phyloP scores from a whole-genome alignment of 2,329 filamentous ascomycete species.

The Paramyrothecium roridum region DNA sequence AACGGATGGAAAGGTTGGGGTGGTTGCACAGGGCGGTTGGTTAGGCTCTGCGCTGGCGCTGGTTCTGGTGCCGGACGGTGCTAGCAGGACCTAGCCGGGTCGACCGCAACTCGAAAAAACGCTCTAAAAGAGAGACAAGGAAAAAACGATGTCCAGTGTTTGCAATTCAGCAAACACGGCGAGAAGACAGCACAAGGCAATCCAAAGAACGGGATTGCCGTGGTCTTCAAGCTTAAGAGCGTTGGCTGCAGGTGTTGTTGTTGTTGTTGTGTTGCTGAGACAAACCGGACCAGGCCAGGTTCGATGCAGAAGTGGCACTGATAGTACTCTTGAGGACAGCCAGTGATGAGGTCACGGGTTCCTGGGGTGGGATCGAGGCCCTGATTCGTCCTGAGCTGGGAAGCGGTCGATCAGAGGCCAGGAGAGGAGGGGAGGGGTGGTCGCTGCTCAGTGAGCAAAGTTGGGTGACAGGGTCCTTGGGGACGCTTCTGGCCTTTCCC shows the following conservation, averaged over 20 bases:
- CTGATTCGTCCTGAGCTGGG: constrained; percentile 12
- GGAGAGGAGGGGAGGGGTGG: not conserved
- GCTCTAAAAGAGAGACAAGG: not conserved
- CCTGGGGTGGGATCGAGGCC: constrained; percentile 6
- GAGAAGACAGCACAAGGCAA: not conserved
- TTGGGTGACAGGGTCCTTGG: constrained; percentile 2
- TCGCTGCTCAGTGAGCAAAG: not conserved
- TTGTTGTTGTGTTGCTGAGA: not conserved
- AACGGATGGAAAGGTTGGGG: constrained; percentile 12
- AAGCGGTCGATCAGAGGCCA: not conserved
- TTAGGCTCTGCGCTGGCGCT: not conserved
- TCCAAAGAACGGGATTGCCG: not conserved
- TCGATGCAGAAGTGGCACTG: constrained; percentile 3
- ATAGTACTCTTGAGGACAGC: constrained; percentile 2
- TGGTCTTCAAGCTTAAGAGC: not conserved
- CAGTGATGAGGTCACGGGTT: constrained; percentile 22
- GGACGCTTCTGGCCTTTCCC: not conserved
- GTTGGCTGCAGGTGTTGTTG: not conserved
- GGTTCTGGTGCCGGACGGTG: not conserved
- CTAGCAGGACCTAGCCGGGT: not conserved
- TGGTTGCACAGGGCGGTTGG: not conserved
- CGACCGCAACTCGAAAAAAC: too few species aligned
- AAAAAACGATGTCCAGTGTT: not conserved
- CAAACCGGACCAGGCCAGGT: not conserved
- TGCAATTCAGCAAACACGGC: not conserved